A percentile compares a stretch with the other conserved stretches of the same genome.
phyloP scores from a whole-genome alignment of 2,329 filamentous ascomycete species.

The Dothiorella sarmentorum region DNA sequence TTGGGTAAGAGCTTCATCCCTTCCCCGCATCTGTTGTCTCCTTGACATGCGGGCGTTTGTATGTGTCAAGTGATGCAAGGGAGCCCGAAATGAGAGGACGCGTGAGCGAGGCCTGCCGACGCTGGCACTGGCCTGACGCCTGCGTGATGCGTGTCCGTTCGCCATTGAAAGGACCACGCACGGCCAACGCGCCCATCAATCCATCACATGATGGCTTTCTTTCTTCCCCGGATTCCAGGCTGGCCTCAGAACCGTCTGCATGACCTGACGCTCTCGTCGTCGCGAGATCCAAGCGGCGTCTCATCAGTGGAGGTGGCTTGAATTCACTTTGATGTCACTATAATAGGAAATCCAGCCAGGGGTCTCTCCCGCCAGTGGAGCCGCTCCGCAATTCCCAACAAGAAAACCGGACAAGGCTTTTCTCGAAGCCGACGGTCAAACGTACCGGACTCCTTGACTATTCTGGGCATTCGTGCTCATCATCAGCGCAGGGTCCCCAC shows the following conservation, averaged over 20 bases:
- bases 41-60: slow-evolving; percentile 9
- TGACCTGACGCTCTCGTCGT: background rate
- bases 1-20: slow-evolving; percentile 7
- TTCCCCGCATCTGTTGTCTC: slow-evolving; percentile 15
- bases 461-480: background rate
- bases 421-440: background rate
- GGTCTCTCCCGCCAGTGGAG: background rate
- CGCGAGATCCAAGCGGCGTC: background rate
- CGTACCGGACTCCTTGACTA: no score
- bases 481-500: background rate
- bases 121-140: no score
- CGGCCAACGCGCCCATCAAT: background rate
- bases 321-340: background rate
- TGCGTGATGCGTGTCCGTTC: slow-evolving; percentile 14
- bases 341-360: background rate
- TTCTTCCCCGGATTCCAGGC: slow-evolving; percentile 6
- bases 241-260: background rate
- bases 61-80: slow-evolving; percentile 16
- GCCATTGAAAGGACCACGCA: slow-evolving; percentile 4
- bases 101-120: no score
- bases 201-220: slow-evolving; percentile 13
- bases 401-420: background rate
- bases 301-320: background rate
- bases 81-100: background rate
- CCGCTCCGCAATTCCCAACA: background rate